Evolutionary conservation across 257 asterid genomes (phyloP), one percentile per base, ranked within the genome.

Genomic region (Solanum dulcamara): DNA sequence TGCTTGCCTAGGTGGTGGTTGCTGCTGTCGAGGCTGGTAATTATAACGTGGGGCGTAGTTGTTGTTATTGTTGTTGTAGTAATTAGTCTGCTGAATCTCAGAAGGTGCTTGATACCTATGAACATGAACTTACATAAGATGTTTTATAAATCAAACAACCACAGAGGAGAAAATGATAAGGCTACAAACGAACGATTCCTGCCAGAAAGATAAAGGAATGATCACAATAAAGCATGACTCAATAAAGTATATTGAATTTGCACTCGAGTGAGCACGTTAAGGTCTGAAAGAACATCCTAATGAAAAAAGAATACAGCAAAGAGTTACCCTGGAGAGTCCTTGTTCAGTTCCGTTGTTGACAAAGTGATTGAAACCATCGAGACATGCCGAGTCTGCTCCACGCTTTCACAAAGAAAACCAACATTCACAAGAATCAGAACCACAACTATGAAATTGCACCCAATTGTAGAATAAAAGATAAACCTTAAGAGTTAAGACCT

Each of bases 311-410:
- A 28, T 30, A 48, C 57, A 10, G 28, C 17, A 66, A 33, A 59
- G 68, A 40, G 37, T 81, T 93, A 96, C 99, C 99, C 98, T 18
- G 97, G 95, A 87, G 98, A 93, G 59, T 90, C 91, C 90, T 90
- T 94, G 97, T 95, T 92, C 84, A 96, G 98, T 90, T 95, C 99
- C 86, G 87, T 87, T 6, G 88, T 81, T 57, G 99, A 96, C 83
- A 96, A 87, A 18, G 98, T 94, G 86, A 96, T 94, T 84, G 99
- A 93, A 86, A 96, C 92, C 98, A 95, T 93, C 7, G 99, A 96
- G 80, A 96, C 98, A 87, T 94, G 98, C 28, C 99, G 98, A 84
- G 98, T 96, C 91, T 95, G 99, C 92, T 96, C 99, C 92, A 96
- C 99, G 59, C 98, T 96, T 17, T 28, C 17, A 79, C 64, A 94